Base-by-base conservation (phyloP, 768 basidiomycete species). In the Strobilomyces confusus region DNA sequence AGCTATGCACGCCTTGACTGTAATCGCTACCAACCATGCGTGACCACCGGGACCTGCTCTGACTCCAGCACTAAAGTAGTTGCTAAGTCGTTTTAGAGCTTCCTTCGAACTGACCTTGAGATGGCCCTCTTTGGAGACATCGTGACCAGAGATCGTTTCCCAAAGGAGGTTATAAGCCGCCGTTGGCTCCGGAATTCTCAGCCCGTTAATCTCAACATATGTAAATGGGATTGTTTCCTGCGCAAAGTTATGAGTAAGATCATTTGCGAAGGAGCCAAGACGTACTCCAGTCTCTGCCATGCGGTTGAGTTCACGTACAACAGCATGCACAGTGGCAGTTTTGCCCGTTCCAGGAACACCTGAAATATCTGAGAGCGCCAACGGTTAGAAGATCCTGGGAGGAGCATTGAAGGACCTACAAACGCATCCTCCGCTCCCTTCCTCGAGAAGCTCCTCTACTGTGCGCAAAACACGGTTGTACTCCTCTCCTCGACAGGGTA, bases 341-440 rank as follows among this genome's bases (percentile, higher is more conserved):
- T 98, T 99, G 9, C 97, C 95, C 2, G 95, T 98, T 8, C 97
- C 95, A n/a, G 95, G 97, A 8, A 98, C 93, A 9, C 97, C 95
- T 8, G 95, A 94, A 44, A 98, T 97, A 70, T 98, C 95, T 98
- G 49, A 14, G 54, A 25, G 8, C 15, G 6, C 9, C 11, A 14
- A 49, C 14, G 49, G 47, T 59, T 23, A 58, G 42, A 56, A 50
- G 19, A 6, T 14, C 34, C 14, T 0, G 34, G 36, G 40, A 32
- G 9, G 12, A 45, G 33, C 30, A 47, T 7, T 5, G 41, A 42
- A 49, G 15, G 43, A 52, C 92, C 66, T 63, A 95, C 95, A 98
- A 48, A 99, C 77, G 69, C 97, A 99, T 17, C 95, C 95, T 2
- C 95, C 95, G 37, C 88, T 91, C 0, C 93, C 92, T 58, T 93